Evolutionary conservation across 2,329 filamentous ascomycete genomes (phyloP).

Genomic region (Fusarium pseudograminearum): DNA sequence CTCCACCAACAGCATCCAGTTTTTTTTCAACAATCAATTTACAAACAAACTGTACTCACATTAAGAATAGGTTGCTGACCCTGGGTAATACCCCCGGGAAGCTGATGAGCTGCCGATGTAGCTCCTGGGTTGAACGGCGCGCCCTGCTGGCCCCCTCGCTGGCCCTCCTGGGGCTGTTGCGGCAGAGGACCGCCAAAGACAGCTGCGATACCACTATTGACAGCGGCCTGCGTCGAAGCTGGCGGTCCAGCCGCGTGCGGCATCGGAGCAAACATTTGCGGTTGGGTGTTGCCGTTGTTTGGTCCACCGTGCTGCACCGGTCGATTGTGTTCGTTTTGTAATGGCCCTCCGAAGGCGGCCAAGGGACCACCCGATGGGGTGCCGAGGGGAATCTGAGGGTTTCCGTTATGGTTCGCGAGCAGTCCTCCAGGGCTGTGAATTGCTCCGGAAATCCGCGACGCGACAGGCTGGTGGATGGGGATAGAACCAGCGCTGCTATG

Average conservation of each 20-base stretch:
- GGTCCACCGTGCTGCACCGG: constrained; percentile 65
- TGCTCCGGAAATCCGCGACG: constrained; percentile 80
- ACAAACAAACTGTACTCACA: constrained; percentile 55
- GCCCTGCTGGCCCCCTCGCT: constrained; percentile 60
- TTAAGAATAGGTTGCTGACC: constrained; percentile 63
- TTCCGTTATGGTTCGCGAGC: constrained; percentile 77
- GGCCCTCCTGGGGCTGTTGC: constrained; percentile 73
- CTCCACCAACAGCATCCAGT: constrained; percentile 9
- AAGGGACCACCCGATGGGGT: constrained; percentile 62
- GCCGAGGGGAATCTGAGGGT: constrained; percentile 65
- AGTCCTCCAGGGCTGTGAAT: constrained; percentile 95
- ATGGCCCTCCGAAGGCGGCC: constrained; percentile 65
- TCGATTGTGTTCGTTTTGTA: constrained; percentile 65
- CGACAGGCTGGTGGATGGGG: constrained; percentile 93
- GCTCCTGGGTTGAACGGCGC: constrained; percentile 63
- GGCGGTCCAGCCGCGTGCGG: constrained; percentile 63
- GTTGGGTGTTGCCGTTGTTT: constrained; percentile 59
- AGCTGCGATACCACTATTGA: constrained; percentile 69
- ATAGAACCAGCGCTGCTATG: constrained; percentile 91
- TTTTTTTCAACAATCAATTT: constrained; percentile 9
- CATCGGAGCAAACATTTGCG: constrained; percentile 70
- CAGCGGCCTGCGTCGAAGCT: constrained; percentile 66
- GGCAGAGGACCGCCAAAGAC: constrained; percentile 79
- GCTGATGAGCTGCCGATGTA: constrained; percentile 54
- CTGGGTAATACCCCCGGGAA: constrained; percentile 56